Evolutionary conservation across 306 rosid genomes (phyloP), one percentile per base, ranked within the genome.

Genomic region (Pyrus pyrifolia): DNA sequence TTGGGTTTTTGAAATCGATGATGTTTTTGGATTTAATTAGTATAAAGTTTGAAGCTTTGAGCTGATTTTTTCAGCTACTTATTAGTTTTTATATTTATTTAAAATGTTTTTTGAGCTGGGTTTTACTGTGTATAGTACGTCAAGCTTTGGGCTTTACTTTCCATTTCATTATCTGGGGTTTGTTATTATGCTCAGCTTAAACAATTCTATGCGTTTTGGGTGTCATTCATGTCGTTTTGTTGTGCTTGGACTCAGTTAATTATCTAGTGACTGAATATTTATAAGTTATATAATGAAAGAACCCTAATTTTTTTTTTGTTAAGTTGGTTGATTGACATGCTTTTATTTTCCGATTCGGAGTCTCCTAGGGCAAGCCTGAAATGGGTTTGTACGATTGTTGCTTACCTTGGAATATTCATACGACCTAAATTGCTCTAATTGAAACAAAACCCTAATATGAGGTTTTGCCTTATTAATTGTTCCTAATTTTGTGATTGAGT

Each of bases 101-200:
- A 78, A 72, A 75, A 77, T 78, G 15, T 51, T 51, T 49, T 83
- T 82, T 79, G 78, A 83, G 83, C 71, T 78, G 70, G 76, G 84
- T 83, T 85, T 51, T 81, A 88, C 88, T 88, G 93, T 88, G 84
- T 81, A 76, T 79, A 67, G 87, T 74, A 91, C 85, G 91, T 87
- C 84, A 85, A 81, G 87, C 2, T 85, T 82, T 87, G 81, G 87
- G 82, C 84, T 81, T 87, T 81, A 45, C 87, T 74, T 80, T 84
- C 78, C 49, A 35, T 70, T 80, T 82, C 42, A 35, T 44, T 68
- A 46, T 79, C 79, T 79, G 78, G 82, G 84, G 87, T 79, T 84
- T 42, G 57, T 83, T 85, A 75, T 83, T 51, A 51, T 5, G 55
- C 55, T 51, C 55, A 15, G 55, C 21, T 15, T 51, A 45, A 80